phyloP scores from a whole-genome alignment of 495 filamentous ascomycete genomes.

The Penicillium ochrochloron region DNA sequence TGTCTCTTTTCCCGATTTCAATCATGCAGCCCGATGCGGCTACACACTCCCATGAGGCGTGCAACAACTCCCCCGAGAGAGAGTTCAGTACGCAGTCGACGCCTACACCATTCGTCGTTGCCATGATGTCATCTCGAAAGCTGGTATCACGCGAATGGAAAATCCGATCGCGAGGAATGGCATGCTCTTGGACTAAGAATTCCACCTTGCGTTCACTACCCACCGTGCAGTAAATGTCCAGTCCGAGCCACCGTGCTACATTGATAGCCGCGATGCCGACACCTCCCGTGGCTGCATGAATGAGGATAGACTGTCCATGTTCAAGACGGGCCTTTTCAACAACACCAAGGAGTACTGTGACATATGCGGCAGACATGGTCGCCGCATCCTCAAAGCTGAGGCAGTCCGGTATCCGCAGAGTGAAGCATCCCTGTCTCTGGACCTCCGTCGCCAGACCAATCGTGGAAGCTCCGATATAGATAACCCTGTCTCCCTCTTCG shows the following conservation, averaged over 20 bases:
- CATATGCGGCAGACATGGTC: background rate
- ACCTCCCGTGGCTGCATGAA: slow-evolving; percentile 3
- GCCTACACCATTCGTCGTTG: background rate
- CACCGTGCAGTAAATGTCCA: slow-evolving; percentile 1
- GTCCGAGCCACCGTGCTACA: background rate
- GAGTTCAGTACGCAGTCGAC: slow-evolving; percentile 1
- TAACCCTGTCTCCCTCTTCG: background rate
- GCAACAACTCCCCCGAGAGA: background rate
- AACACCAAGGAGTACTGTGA: background rate
- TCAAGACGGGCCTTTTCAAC: background rate
- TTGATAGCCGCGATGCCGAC: background rate
- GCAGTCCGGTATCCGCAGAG: background rate
- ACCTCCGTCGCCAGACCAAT: background rate
- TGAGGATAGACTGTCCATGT: background rate
- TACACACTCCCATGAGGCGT: background rate
- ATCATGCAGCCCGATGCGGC: background rate
- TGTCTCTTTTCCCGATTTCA: slow-evolving; percentile 1
- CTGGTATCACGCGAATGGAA: slow-evolving; percentile 1
- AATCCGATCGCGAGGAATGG: background rate
- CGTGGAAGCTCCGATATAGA: background rate
- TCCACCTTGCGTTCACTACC: slow-evolving; percentile 1
- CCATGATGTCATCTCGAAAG: background rate
- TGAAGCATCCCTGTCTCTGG: background rate
- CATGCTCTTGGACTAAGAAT: slow-evolving; percentile 3
- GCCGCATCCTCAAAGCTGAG: slow-evolving; percentile 1